Percentiles rank a stretch among this genome's conserved stretches.
These are phyloP conservation scores for Amniculicola lignicola DNA, from an alignment of 495 filamentous ascomycete genomes.

Conservation along the genomic window DNA sequence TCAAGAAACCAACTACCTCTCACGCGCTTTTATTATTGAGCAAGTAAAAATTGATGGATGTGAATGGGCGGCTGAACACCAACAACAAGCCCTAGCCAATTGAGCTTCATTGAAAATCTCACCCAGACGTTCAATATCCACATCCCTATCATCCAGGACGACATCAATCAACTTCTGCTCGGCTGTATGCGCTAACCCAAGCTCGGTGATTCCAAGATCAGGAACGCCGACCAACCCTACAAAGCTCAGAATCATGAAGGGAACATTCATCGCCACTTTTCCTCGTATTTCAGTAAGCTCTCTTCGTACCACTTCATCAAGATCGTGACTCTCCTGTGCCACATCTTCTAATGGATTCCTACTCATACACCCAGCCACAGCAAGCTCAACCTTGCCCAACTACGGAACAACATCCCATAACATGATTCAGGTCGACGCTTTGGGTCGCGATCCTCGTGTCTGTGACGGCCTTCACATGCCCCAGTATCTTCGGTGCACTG, in stretches of 20 bases:
- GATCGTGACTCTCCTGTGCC: not conserved
- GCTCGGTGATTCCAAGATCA: not conserved
- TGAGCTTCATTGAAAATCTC: too few species aligned
- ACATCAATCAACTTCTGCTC: not conserved
- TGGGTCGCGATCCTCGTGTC: not conserved
- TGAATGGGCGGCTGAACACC: too few species aligned
- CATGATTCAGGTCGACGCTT: not conserved
- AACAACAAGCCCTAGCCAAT: too few species aligned
- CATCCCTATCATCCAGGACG: not conserved
- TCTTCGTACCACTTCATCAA: not conserved
- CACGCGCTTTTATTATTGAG: too few species aligned
- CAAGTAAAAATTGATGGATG: too few species aligned
- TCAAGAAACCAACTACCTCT: too few species aligned
- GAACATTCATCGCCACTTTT: not conserved
- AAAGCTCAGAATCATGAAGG: not conserved
- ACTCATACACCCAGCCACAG: not conserved
- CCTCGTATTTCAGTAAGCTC: not conserved
- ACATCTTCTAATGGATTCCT: not conserved
- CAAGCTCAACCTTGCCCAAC: not conserved
- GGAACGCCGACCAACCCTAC: not conserved
- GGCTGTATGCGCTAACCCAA: not conserved
- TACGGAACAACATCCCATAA: not conserved
- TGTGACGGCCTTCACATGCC: slow-evolving; percentile 2
- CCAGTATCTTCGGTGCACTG: slow-evolving; percentile 1
- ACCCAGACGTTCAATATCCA: not conserved